Evolutionary conservation across 208 protist genomes (phyloP), one percentile per base, ranked within the genome.

Genomic region (Acanthamoeba sp.): DNA sequence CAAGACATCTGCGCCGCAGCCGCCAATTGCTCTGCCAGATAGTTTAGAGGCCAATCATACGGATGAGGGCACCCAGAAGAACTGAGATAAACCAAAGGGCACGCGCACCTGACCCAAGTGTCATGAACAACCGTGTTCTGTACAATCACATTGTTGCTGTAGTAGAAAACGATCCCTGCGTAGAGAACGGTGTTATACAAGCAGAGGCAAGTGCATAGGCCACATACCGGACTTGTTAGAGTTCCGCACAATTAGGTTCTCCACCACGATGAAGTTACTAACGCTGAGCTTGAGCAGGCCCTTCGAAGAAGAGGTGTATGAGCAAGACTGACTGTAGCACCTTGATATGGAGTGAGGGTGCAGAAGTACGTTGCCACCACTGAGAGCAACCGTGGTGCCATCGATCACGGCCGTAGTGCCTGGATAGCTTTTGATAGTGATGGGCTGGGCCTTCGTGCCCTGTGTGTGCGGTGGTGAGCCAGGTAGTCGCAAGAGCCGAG

Each of bases 361-460:
- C n/a, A 20, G 18, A 27, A 12, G 55, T n/a, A 62, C 55, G 14
- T 62, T 16, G 55, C 55, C 24, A 22, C 24, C 24, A 22, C 16
- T n/a, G 0, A n/a, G 55, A 0, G 55, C 1, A 16, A 9, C 55
- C 22, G 55, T 80, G 38, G 71, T 2, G 36, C 71, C 71, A 45
- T 80, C 71, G 20, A 80, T 40, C 10, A 80, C 24, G 36, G 71
- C 71, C 3, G 22, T 42, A 3, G 71, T 80, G 71, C 40, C 40
- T 5, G 71, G 71, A 48, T 80, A 80, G 71, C 71, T 80, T 0
- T 34, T 80, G 29, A 80, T 80, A 3, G 71, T 80, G 71, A 80
- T 80, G 9, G 71, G 71, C 38, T 29, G 71, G 1, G 20, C 36
- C 38, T 80, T 45, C 36, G 71, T 80, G 12, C 71, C 71, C 71